These are phyloP conservation scores for Anacardium occidentale DNA, from an alignment of 345 rosid genomes.

Conservation along the genomic window DNA sequence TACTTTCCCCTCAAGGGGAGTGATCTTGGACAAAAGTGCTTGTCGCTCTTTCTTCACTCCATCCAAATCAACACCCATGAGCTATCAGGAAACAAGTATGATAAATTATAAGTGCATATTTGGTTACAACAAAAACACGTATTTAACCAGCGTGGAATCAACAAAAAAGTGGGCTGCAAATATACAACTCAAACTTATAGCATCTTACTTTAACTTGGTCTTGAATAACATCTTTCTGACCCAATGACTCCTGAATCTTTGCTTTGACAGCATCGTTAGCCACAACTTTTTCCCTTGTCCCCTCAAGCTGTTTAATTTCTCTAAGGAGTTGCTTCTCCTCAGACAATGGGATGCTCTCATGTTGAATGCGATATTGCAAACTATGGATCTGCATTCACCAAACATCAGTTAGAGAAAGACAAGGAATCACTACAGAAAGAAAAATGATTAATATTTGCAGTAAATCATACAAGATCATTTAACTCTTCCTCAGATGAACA, in stretches of 20 bases:
- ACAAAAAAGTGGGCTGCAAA: constrained; percentile 1
- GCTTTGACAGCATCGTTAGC: constrained; percentile 77
- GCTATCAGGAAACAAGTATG: constrained; percentile 41
- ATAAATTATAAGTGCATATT: not conserved
- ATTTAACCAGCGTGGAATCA: not conserved
- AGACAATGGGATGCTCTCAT: constrained; percentile 79
- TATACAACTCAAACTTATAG: not conserved
- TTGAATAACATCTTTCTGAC: constrained; percentile 80
- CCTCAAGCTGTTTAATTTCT: constrained; percentile 90
- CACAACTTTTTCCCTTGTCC: constrained; percentile 87
- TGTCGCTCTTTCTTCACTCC: constrained; percentile 89
- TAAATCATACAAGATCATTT: constrained; percentile 56
- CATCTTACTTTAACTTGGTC: constrained; percentile 90
- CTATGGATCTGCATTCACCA: constrained; percentile 65
- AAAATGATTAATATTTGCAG: constrained; percentile 17
- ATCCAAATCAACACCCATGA: constrained; percentile 80
- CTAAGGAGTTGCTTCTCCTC: constrained; percentile 93
- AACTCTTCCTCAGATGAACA: constrained; percentile 97
- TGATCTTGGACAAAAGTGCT: constrained; percentile 58
- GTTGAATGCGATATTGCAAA: constrained; percentile 79
- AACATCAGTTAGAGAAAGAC: constrained; percentile 15
- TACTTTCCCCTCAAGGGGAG: constrained; percentile 50
- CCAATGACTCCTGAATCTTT: constrained; percentile 83
- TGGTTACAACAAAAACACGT: not conserved
- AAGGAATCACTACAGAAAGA: constrained; percentile 9